Evolutionary conservation across 2,329 filamentous ascomycete species (phyloP).

Genomic region (Penicillium sp.): DNA sequence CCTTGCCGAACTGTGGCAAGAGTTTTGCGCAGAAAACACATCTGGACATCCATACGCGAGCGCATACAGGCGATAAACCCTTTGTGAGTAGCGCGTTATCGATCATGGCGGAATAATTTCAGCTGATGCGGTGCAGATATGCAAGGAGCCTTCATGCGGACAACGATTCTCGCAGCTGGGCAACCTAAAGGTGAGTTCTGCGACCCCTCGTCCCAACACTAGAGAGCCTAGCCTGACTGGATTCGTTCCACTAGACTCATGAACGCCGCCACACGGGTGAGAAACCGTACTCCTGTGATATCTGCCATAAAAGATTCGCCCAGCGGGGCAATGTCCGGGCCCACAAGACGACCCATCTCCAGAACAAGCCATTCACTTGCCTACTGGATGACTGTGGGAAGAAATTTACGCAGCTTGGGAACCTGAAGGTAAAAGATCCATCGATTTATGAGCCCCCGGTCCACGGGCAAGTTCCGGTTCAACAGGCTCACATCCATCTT

Average conservation of each 20-base stretch:
- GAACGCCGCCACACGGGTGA: slow-evolving; percentile 85
- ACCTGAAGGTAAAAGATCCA: slow-evolving; percentile 69
- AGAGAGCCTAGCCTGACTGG: neutral
- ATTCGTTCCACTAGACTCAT: slow-evolving; percentile 63
- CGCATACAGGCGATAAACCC: slow-evolving; percentile 87
- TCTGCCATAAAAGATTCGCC: slow-evolving; percentile 79
- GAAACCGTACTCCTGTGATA: slow-evolving; percentile 76
- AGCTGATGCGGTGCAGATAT: slow-evolving; percentile 50
- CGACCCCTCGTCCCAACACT: neutral
- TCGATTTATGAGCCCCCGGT: too few relatives aligned
- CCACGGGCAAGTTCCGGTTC: neutral
- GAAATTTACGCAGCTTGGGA: slow-evolving; percentile 85
- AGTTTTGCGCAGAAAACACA: slow-evolving; percentile 91
- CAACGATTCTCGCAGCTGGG: slow-evolving; percentile 85
- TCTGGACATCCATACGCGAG: slow-evolving; percentile 82
- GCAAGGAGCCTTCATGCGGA: slow-evolving; percentile 71
- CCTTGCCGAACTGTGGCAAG: slow-evolving; percentile 72
- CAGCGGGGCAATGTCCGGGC: slow-evolving; percentile 83
- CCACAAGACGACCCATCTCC: slow-evolving; percentile 78
- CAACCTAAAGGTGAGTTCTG: slow-evolving; percentile 72
- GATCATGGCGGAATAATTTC: neutral
- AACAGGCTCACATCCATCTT: slow-evolving; percentile 5
- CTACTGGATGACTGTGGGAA: slow-evolving; percentile 82
- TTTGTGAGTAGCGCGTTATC: slow-evolving; percentile 63
- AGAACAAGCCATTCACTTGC: slow-evolving; percentile 77